Percentiles rank a stretch among this genome's conserved stretches.
phyloP scores from a whole-genome alignment of 2,329 filamentous ascomycete species.

The Aureobasidium sp. region DNA sequence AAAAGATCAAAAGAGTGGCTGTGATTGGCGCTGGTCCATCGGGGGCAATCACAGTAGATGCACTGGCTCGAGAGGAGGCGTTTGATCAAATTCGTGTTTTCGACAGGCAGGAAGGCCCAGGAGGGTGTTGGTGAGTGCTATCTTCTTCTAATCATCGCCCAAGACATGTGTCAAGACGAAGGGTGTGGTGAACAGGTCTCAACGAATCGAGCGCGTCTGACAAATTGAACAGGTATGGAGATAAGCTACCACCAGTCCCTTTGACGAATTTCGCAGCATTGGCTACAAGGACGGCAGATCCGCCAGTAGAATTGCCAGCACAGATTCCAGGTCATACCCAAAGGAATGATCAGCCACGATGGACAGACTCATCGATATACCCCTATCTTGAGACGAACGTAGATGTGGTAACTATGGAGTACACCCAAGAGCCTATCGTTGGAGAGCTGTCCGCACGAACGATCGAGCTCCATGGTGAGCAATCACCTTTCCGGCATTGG shows the following conservation, averaged over 20 bases:
- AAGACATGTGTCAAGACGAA: too few species aligned
- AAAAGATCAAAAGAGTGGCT: slow-evolving; percentile 38
- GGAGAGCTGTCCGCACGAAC: slow-evolving; percentile 35
- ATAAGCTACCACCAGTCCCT: slow-evolving; percentile 32
- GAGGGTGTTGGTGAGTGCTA: slow-evolving; percentile 51
- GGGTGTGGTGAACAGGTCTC: too few species aligned
- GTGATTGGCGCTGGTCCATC: slow-evolving; percentile 56
- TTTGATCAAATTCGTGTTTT: slow-evolving; percentile 57
- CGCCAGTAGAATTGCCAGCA: slow-evolving; percentile 41
- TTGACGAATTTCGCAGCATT: slow-evolving; percentile 40
- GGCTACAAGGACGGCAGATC: slow-evolving; percentile 45
- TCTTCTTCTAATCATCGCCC: slow-evolving; percentile 18
- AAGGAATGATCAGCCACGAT: slow-evolving; percentile 41
- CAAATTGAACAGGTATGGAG: slow-evolving; percentile 18
- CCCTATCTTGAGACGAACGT: slow-evolving; percentile 61
- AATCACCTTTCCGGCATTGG: slow-evolving; percentile 58
- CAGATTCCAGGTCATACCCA: slow-evolving; percentile 42
- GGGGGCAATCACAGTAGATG: slow-evolving; percentile 55
- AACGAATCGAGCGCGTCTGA: not conserved
- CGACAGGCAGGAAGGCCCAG: slow-evolving; percentile 52
- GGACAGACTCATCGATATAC: slow-evolving; percentile 54
- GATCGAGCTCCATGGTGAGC: slow-evolving; percentile 45
- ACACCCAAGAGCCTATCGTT: slow-evolving; percentile 51
- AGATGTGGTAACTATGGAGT: slow-evolving; percentile 53
- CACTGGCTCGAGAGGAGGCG: slow-evolving; percentile 50